Base-by-base conservation (phyloP, 306 rosid species). In the Rosa chinensis region DNA sequence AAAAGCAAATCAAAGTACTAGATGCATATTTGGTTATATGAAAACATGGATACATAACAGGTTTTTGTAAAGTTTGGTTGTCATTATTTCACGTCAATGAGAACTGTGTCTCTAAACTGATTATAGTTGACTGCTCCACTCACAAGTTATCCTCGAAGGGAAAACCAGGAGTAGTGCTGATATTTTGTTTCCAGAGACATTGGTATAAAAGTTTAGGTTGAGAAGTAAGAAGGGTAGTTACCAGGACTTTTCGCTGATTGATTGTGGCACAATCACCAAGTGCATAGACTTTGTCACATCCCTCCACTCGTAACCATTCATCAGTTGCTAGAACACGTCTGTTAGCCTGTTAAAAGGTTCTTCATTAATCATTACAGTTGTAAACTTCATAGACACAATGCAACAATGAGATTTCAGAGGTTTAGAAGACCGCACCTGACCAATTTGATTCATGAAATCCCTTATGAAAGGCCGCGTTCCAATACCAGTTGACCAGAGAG, bases 191-290 rank as follows among this genome's bases (percentile, higher is more conserved):
- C 6, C 48, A 47, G 10, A 56, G 39, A 72, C 14, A 2, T 47
- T 53, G 77, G 40, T 78, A 68, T 40, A 48, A 10, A 80, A 62
- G 72, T 84, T 71, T 50, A 64, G 12, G 20, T 45, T 66, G 77
- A 43, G 44, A 74, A 77, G 74, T 18, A 45, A 72, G 9, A 48
- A 9, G 43, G 21, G 28, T 10, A 77, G 17, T 53, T 85, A 93
- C 99, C 98, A 93, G 88, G 90, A 95, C 98, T 91, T 84, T 95
- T 44, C 99, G 94, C 89, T 95, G 99, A 84, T 95, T 95, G 82
- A 95, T 93, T 10, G 99, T 91, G 21, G 98, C 99, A 63, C 99
- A 93, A 80, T 95, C 99, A 87, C 99, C 99, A 44, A 95, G 92
- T 11, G 97, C 97, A 81, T 93, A 95, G 77, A 95, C 84, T 62